A percentile compares a stretch with the other conserved stretches of the same genome.
phyloP scores from a whole-genome alignment of 768 basidiomycete genomes.

The Mycena metata region DNA sequence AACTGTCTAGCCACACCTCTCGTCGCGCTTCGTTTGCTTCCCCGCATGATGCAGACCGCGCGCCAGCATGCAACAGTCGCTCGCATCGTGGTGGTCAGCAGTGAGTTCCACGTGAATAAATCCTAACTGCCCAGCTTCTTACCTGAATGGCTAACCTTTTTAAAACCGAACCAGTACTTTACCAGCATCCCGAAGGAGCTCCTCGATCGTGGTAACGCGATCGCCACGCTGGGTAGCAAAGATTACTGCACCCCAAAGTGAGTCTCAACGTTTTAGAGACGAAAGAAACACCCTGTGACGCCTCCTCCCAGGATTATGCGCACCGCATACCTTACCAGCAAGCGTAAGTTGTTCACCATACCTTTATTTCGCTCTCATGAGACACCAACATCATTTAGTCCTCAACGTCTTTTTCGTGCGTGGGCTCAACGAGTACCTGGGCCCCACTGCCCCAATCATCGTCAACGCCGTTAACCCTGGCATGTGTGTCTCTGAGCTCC shows the following conservation, averaged over 20 bases:
- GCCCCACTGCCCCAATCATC: constrained; percentile 23
- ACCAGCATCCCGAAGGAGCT: constrained; percentile 11
- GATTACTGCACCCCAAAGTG: constrained; percentile 34
- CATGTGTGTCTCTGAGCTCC: constrained; percentile 39
- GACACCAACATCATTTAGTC: constrained; percentile 19
- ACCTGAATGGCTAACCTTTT: too few relatives aligned
- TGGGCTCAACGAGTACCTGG: constrained; percentile 23
- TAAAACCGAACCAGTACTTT: constrained; percentile 11
- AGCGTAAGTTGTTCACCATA: constrained; percentile 18
- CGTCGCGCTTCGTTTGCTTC: constrained; percentile 46
- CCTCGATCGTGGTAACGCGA: constrained; percentile 12
- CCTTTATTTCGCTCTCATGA: neutral
- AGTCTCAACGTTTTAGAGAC: too few relatives aligned
- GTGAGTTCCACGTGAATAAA: constrained; percentile 39
- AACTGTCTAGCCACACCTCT: constrained; percentile 49
- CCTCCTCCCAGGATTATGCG: neutral
- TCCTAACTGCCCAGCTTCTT: too few relatives aligned
- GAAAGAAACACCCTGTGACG: neutral
- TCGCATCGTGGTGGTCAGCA: constrained; percentile 43
- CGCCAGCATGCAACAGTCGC: constrained; percentile 16
- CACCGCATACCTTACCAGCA: constrained; percentile 15
- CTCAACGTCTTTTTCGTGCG: constrained; percentile 39
- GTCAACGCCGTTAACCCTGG: constrained; percentile 40
- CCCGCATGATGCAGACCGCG: constrained; percentile 44
- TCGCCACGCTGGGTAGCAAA: constrained; percentile 36